These are phyloP conservation scores for Candida ficus DNA, from an alignment of 805 yeast species.

Conservation along the genomic window DNA sequence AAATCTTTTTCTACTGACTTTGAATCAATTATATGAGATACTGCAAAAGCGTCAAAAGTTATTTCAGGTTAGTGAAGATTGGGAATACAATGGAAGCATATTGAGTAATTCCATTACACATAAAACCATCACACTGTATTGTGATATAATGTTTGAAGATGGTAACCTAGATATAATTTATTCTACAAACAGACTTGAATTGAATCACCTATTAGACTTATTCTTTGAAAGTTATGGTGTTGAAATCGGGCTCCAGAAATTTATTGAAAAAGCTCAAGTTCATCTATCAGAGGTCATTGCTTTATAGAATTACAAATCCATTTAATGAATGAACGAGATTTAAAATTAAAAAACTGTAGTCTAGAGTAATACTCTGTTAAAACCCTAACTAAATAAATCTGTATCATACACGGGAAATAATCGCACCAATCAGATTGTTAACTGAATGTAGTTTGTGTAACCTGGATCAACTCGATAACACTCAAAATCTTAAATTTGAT, in stretches of 20 bases:
- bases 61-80: background rate
- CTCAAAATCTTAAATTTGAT: too few species aligned
- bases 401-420: too few species aligned
- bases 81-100: background rate
- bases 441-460: too few species aligned
- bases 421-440: too few species aligned
- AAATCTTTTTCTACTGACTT: conserved; percentile 16
- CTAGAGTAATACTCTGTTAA: too few species aligned
- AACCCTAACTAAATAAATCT: too few species aligned
- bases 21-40: conserved; percentile 17
- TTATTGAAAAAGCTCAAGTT: conserved; percentile 1
- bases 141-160: conserved; percentile 6
- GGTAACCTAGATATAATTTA: conserved; percentile 4
- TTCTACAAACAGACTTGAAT: background rate
- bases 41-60: conserved; percentile 10
- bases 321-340: too few species aligned
- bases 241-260: conserved; percentile 3
- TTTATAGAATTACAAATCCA: too few species aligned
- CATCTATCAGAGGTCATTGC: too few species aligned
- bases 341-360: too few species aligned
- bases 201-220: background rate
- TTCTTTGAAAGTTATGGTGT: conserved; percentile 5
- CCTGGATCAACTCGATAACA: too few species aligned
- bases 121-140: conserved; percentile 1
- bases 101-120: conserved; percentile 1